Percentiles rank a stretch among this genome's conserved stretches.
Evolutionary conservation across 208 protist species (phyloP).

Genomic region (Crithidia thermophila): DNA sequence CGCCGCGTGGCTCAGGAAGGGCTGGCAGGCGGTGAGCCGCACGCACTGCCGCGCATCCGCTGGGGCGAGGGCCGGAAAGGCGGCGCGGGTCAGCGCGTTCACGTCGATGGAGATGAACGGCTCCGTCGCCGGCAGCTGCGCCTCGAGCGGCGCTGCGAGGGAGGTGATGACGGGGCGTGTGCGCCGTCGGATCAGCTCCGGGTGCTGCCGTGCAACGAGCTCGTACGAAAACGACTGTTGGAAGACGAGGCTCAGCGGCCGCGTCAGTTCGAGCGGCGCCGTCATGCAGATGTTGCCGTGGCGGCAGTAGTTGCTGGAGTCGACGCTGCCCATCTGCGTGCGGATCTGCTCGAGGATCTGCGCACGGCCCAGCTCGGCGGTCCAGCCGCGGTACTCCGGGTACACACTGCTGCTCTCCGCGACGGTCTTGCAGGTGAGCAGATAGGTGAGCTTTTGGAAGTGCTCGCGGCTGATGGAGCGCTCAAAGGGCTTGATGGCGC

Average conservation of each 20-base stretch:
- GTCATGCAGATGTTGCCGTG: conserved; percentile 47
- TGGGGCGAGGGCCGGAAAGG: conserved; percentile 13
- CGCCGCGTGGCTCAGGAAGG: conserved; percentile 61
- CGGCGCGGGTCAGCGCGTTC: conserved; percentile 35
- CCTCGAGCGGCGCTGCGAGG: conserved; percentile 38
- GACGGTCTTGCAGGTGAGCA: conserved; percentile 82
- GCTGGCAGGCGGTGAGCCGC: conserved; percentile 67
- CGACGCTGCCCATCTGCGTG: conserved; percentile 46
- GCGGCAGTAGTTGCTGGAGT: conserved; percentile 58
- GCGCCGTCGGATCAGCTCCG: conserved; percentile 23
- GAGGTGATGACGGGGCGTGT: conserved; percentile 38
- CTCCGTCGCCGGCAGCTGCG: conserved; percentile 63
- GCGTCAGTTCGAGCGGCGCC: conserved; percentile 19
- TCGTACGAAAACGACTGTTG: conserved; percentile 72
- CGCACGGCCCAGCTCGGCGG: conserved; percentile 59
- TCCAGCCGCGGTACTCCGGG: conserved; percentile 80
- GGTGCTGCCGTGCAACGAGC: conserved; percentile 43
- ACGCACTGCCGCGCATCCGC: conserved; percentile 25
- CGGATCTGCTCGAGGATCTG: conserved; percentile 66
- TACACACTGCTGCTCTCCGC: conserved; percentile 63
- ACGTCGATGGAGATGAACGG: conserved; percentile 62
- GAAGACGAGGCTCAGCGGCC: conserved; percentile 50
- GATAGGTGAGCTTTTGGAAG: conserved; percentile 81
- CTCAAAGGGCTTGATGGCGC: conserved; percentile 81
- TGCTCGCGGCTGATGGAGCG: conserved; percentile 61